Base-by-base conservation (phyloP, 2,329 filamentous ascomycete species). In the Diaporthe capsici region DNA sequence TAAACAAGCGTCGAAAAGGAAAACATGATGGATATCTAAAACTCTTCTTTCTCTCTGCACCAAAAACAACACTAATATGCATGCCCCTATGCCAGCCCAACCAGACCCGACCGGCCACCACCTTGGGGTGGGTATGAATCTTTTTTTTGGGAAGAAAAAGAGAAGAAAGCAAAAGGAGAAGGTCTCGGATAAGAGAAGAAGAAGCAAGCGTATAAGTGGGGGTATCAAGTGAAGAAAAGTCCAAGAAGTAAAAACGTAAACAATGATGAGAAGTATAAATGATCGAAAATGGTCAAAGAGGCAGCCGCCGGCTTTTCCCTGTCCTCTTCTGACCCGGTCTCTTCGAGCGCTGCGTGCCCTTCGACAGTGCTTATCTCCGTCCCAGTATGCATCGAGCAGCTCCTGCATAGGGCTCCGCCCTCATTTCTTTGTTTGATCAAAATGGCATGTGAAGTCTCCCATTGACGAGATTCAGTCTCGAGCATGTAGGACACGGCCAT, bases 181-280 rank as follows among this genome's bases (percentile, higher is more conserved):
- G 22, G n/a, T 53, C 49, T 53, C 49, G 49, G 49, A 53, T n/a
- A n/a, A 51, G 47, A n/a, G 10, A 49, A 10, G 47, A 53, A 53
- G 57, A 67, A 68, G 31, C 53, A 68, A 68, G 10, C 28, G 31
- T 39, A 37, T 25, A 63, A 72, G 13, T 72, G n/a, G 71, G 71
- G 71, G 71, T 72, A 72, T 72, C 71, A 72, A 72, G 31, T 53
- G 34, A 72, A 55, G 47, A 72, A 68, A n/a, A 68, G n/a, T 72
- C 47, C 57, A 63, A 72, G 44, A 68, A 53, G 65, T 68, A 42
- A 73, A 73, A 28, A n/a, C 20, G 25, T 15, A 22, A 34, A 42
- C 44, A 31, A 42, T 42, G 22, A 51, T 12, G 28, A 57, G 17
- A 44, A 55, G 57, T 37, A 34, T 28, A n/a, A 42, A 51, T 65